Base-by-base conservation (phyloP, 177 flowering plant genomes). In the Vitis hybrid region DNA sequence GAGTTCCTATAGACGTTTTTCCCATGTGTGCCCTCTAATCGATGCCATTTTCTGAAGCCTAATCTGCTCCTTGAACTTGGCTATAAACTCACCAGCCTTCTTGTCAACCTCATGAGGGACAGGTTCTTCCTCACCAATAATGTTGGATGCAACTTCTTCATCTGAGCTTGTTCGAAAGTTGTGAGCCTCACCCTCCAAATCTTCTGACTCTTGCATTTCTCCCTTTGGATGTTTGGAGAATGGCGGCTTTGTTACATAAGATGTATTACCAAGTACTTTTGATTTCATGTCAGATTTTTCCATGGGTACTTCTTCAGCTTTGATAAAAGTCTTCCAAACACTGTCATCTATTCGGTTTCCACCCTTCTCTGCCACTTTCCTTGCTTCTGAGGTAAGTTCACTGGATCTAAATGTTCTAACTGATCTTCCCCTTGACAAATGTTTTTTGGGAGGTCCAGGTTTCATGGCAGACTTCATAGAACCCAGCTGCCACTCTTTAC, bases 11-110 rank as follows among this genome's bases (percentile, higher is more conserved):
- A 22, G 11, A 21, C 5, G 5, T 22, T 31, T 16, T 29, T 39
- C 22, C 75, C 77, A 53, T 63, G 70, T 39, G 77, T 64, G 65
- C 72, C 72, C 11, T 67, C 73, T 39, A 12, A 69, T 14, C 31
- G 81, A 80, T 49, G 77, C 72, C 70, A 62, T 22, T 73, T 73
- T 86, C 68, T 86, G 85, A 51, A 80, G 85, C 71, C 83, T 78
- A 57, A 86, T 83, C 70, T 82, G 89, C 68, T 82, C 83, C 58
- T 77, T 77, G 48, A 86, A 86, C 72, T 80, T 83, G 62, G 89
- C 89, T 64, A 86, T 86, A 60, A 86, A 86, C 61, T 86, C 89
- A 48, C 76, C 84, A 50, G 89, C 89, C 62, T 86, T 84, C 70
- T 68, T 80, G 66, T 86, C 89, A 64, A 86, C 84, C 77, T 82